These are phyloP conservation scores for Yamadazyma ubonensis DNA, from an alignment of 805 yeast species.

Conservation along the genomic window DNA sequence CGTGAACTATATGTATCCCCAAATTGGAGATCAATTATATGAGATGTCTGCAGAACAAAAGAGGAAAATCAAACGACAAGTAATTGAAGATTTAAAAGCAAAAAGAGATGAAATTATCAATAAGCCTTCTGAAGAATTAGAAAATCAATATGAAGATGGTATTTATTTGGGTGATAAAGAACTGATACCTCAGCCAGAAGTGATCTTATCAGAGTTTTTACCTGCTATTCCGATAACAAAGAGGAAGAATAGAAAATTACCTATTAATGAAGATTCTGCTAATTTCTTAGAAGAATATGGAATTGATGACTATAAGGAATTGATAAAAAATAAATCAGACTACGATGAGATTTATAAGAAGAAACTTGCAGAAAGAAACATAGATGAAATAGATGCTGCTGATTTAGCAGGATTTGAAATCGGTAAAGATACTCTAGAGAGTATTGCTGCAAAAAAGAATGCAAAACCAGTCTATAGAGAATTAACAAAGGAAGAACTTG, in stretches of 20 bases:
- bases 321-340: slow-evolving; percentile 27
- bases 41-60: slow-evolving; percentile 36
- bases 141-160: slow-evolving; percentile 25
- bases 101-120: slow-evolving; percentile 17
- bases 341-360: slow-evolving; percentile 23
- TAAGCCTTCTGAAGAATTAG: slow-evolving; percentile 15
- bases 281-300: slow-evolving; percentile 42
- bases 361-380: slow-evolving; percentile 18
- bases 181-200: slow-evolving; percentile 8
- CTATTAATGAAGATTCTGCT: slow-evolving; percentile 28
- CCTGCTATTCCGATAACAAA: slow-evolving; percentile 17
- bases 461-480: slow-evolving; percentile 6
- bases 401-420: slow-evolving; percentile 38
- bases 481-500: slow-evolving; percentile 28
- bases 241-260: slow-evolving; percentile 28
- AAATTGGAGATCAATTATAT: slow-evolving; percentile 27
- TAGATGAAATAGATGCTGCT: slow-evolving; percentile 24
- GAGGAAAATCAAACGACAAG: slow-evolving; percentile 34
- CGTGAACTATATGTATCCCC: slow-evolving; percentile 40
- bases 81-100: slow-evolving; percentile 25
- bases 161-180: slow-evolving; percentile 35
- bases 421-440: slow-evolving; percentile 24
- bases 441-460: slow-evolving; percentile 2
- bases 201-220: slow-evolving; percentile 24
- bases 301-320: slow-evolving; percentile 27